Evolutionary conservation across 2,329 filamentous ascomycete genomes (phyloP).

Genomic region (Microdochium trichocladiopsis): DNA sequence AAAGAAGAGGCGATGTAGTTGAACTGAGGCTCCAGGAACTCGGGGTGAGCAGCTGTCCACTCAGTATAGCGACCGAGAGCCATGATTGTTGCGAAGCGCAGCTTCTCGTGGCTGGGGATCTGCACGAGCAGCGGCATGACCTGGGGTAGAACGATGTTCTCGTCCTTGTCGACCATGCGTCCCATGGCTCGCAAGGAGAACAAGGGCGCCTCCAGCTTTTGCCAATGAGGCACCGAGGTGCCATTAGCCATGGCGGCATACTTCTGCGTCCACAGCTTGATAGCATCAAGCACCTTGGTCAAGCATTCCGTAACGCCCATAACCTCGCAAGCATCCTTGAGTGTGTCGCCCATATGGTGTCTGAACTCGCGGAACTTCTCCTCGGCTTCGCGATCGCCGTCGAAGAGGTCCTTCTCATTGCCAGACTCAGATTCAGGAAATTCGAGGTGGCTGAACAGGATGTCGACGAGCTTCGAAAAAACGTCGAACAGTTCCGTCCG

Average conservation of each 20-base stretch:
- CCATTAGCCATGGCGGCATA: conserved; percentile 71
- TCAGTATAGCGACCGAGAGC: conserved; percentile 93
- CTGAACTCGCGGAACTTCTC: conserved; percentile 96
- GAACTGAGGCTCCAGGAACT: conserved; percentile 86
- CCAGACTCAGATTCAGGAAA: conserved; percentile 72
- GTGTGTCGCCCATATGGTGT: conserved; percentile 93
- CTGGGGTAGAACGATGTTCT: conserved; percentile 79
- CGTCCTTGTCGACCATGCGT: conserved; percentile 87
- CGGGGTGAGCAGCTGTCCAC: conserved; percentile 91
- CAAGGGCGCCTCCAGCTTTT: conserved; percentile 87
- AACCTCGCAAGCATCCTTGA: conserved; percentile 95
- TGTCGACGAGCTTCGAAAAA: conserved; percentile 84
- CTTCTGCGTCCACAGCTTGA: conserved; percentile 81
- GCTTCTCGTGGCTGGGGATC: conserved; percentile 92
- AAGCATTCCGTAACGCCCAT: conserved; percentile 90
- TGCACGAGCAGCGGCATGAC: conserved; percentile 91
- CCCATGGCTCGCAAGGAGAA: conserved; percentile 96
- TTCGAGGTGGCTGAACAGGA: conserved; percentile 84
- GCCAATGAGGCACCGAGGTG: conserved; percentile 84
- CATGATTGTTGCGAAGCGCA: conserved; percentile 98
- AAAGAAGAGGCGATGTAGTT: conserved; percentile 95
- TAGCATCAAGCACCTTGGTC: conserved; percentile 77
- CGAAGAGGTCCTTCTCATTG: conserved; percentile 79
- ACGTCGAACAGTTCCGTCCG: conserved; percentile 71
- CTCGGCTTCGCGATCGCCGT: conserved; percentile 90